Conservation (phyloP, 176 grass and related monocot genomes). For the Canna indica region DNA sequence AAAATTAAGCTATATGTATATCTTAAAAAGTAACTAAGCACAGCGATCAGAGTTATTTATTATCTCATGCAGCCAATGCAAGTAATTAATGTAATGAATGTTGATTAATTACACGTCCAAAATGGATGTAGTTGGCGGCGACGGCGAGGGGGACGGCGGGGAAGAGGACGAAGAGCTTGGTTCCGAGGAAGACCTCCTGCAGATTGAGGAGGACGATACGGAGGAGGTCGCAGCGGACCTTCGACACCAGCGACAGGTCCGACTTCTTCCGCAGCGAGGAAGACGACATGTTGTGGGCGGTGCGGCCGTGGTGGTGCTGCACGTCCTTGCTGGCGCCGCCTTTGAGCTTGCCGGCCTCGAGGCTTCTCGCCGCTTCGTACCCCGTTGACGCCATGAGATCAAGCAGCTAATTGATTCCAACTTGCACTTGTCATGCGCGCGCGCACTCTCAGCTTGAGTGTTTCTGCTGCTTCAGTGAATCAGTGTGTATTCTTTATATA, state of each 20-base stretch:
- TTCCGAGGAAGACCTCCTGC: slow-evolving; percentile 81
- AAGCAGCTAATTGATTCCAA: too few species aligned
- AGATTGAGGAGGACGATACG: slow-evolving; percentile 45
- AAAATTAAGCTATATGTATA: too few species aligned
- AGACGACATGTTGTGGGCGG: slow-evolving; percentile 71
- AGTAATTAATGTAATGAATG: neutral
- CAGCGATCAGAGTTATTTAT: too few species aligned
- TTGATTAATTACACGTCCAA: slow-evolving; percentile 27
- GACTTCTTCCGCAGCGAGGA: slow-evolving; percentile 76
- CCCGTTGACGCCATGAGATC: neutral
- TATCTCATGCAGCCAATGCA: neutral
- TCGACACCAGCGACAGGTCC: slow-evolving; percentile 41
- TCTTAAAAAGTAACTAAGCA: too few species aligned
- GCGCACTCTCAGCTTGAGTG: too few species aligned
- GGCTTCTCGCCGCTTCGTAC: neutral
- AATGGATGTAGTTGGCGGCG: slow-evolving; percentile 38
- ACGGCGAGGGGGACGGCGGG: slow-evolving; percentile 56
- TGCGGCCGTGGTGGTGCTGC: slow-evolving; percentile 36
- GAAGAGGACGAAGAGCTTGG: slow-evolving; percentile 88
- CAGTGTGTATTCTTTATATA: too few species aligned
- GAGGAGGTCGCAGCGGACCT: slow-evolving; percentile 31
- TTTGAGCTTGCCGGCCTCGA: slow-evolving; percentile 5
- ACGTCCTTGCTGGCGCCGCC: neutral
- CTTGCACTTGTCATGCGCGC: too few species aligned
- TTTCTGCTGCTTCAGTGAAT: too few species aligned